Evolutionary conservation across 441 rosid species (phyloP), one percentile per base, ranked within the genome.

Genomic region (Erodium moschatum): DNA sequence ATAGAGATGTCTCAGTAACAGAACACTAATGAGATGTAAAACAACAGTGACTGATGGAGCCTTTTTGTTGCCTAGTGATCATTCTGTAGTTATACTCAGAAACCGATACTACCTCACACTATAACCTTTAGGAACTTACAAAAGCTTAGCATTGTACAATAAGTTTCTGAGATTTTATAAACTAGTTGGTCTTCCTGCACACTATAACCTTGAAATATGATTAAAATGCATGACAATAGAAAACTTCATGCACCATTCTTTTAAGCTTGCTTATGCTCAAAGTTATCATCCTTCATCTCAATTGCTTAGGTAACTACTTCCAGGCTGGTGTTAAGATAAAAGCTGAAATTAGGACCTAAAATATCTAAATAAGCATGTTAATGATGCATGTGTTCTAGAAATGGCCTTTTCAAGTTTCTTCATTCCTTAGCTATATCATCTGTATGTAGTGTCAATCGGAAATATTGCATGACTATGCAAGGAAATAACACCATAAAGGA

Each of bases 321-420:
- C 20, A 4, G 21, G 60, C 9, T 24, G 0, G 27, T 38, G 56
- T 50, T 52, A 52, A 5, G 20, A 52, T 16, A 12, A 15, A 21
- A 16, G 60, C 4, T 52, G 9, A 52, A 16, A 52, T 52, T 11
- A 52, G 60, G 60, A 33, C 38, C 38, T 33, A 5, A 33, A 33
- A 3, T 33, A 33, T 16, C 60, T 15, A 52, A 52, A 5, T 16
- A 16, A 52, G 60, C 60, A 42, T n/a, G 58, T n/a, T 16, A 50
- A n/a, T 50, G 58, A n/a, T 50, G 58, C 8, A n/a, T 52, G 60
- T 18, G n/a, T 52, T 16, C 60, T 52, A 52, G 60, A 16, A 52
- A 52, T 15, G 1, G 20, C 21, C 1, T 16, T 2, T 50, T 50
- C 56, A 50, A 50, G 15, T 38, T 50, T 13, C 16, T 38, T 38